A percentile compares a stretch with the other conserved stretches of the same genome.
These are phyloP conservation scores for Globisporangium spinosum DNA, from an alignment of 352 stramenopile species.

Conservation along the genomic window DNA sequence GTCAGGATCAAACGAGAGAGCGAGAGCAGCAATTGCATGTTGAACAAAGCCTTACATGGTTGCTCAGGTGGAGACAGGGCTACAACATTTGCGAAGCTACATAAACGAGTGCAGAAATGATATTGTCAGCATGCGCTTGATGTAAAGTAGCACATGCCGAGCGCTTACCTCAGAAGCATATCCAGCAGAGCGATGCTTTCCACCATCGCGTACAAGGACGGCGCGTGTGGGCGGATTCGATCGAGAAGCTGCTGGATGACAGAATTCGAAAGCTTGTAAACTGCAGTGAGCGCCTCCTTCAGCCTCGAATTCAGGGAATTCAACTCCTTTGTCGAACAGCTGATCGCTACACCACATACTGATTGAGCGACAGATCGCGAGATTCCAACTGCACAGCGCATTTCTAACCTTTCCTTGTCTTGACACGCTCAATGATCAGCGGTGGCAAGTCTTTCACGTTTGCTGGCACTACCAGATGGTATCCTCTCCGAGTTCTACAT, in stretches of 20 bases:
- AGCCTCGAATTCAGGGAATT: slow-evolving; percentile 82
- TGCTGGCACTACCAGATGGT: slow-evolving; percentile 62
- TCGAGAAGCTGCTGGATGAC: slow-evolving; percentile 83
- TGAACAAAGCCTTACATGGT: slow-evolving; percentile 44
- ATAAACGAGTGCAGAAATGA: not conserved
- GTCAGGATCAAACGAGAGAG: not conserved
- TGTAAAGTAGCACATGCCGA: not conserved
- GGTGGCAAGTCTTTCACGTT: slow-evolving; percentile 53
- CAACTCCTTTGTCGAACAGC: slow-evolving; percentile 86
- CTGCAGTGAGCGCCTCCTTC: slow-evolving; percentile 74
- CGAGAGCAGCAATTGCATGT: not conserved
- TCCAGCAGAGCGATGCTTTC: slow-evolving; percentile 90
- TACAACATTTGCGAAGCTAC: slow-evolving; percentile 87
- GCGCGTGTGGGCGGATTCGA: slow-evolving; percentile 68
- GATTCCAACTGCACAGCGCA: not conserved
- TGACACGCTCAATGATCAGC: slow-evolving; percentile 62
- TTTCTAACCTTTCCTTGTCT: slow-evolving; percentile 50
- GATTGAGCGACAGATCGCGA: not conserved
- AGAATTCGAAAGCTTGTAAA: slow-evolving; percentile 88
- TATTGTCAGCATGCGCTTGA: not conserved
- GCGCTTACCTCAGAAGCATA: slow-evolving; percentile 82
- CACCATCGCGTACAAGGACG: slow-evolving; percentile 80
- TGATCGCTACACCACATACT: slow-evolving; percentile 45
- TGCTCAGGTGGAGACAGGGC: slow-evolving; percentile 67
- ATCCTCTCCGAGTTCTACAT: slow-evolving; percentile 53